Base-by-base conservation (phyloP, 139 green algal genomes). In the Volvox africanus region DNA sequence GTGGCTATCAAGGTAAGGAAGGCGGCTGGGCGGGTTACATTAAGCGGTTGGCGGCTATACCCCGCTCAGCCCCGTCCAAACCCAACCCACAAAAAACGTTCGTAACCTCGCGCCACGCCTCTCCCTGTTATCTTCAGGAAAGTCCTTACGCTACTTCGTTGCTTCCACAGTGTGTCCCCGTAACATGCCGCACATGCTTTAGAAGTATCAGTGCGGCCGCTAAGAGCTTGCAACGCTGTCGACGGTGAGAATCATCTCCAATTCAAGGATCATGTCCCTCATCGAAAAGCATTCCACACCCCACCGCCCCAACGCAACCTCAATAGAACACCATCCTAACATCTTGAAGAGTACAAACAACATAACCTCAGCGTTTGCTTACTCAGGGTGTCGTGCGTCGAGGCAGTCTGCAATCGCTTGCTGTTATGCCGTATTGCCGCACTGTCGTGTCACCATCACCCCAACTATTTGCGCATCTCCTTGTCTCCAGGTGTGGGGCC, bases 81-180 rank as follows among this genome's bases (percentile, higher is more conserved):
- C 37, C 18, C 79, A 67, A 68, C 44, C 44, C 44, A 55, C 44
- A 55, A 5, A 55, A 55, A 9, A 55, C 44, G n/a, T n/a, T 68
- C 65, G 11, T 61, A 13, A 82, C 12, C 76, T 82, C 18, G 6
- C 24, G 76, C 44, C 21, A 73, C 16, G 5, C 28, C 28, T 44
- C 44, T 55, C 44, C 44, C 44, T 55, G 44, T 9, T 55, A 55
- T 55, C 44, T 14, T 18, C 85, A 90, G 86, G 86, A 90, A 55
- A 44, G 86, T 0, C 86, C 86, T 5, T 84, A 90, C 30, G 86
- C 86, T 13, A 90, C 86, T 3, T 80, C 86, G 0, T 75, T 90
- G 30, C 86, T 83, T 22, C 73, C 86, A 11, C 11, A 26, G 11
- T 1, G 50, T 2, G 5, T 0, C 12, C 73, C 86, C 20, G 18